phyloP scores from a whole-genome alignment of 352 stramenopile genomes.

The Pythium aristosporum region DNA sequence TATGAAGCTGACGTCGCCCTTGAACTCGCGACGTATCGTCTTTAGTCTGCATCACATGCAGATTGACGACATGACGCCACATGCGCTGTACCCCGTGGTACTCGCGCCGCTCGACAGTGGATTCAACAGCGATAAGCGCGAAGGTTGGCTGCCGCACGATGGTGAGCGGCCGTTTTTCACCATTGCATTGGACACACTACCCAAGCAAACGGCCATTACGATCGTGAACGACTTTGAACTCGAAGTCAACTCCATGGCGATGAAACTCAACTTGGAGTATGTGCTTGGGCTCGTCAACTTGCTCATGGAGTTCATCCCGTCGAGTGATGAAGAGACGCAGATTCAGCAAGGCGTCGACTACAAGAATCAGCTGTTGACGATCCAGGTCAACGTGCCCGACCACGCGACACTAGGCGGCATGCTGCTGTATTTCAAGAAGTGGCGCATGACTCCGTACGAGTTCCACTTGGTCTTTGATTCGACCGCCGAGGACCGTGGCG shows the following conservation, averaged over 20 bases:
- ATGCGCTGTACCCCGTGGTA: slow-evolving; percentile 73
- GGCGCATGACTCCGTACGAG: slow-evolving; percentile 64
- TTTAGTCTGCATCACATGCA: slow-evolving; percentile 83
- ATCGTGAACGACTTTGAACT: slow-evolving; percentile 83
- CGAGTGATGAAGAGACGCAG: slow-evolving; percentile 64
- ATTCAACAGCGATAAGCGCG: slow-evolving; percentile 86
- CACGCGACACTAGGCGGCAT: slow-evolving; percentile 43
- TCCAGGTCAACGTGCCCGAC: slow-evolving; percentile 57
- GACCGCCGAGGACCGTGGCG: slow-evolving; percentile 67
- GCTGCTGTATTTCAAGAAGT: slow-evolving; percentile 85
- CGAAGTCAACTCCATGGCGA: slow-evolving; percentile 59
- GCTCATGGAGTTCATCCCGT: slow-evolving; percentile 71
- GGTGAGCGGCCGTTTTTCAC: slow-evolving; percentile 75
- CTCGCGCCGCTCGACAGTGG: slow-evolving; percentile 79
- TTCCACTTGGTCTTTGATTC: slow-evolving; percentile 87
- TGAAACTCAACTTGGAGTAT: slow-evolving; percentile 86
- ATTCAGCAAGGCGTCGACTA: slow-evolving; percentile 59
- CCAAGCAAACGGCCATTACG: slow-evolving; percentile 53
- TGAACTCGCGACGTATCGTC: slow-evolving; percentile 43
- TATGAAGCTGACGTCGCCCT: slow-evolving; percentile 61
- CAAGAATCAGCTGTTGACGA: slow-evolving; percentile 53
- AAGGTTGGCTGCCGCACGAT: slow-evolving; percentile 79
- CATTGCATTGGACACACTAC: slow-evolving; percentile 61
- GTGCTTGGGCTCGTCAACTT: slow-evolving; percentile 67
- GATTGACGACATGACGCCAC: slow-evolving; percentile 82